Percentiles rank a stretch among this genome's conserved stretches.
Evolutionary conservation across 768 basidiomycete genomes (phyloP).

Genomic region (Kwoniella heveanensis): DNA sequence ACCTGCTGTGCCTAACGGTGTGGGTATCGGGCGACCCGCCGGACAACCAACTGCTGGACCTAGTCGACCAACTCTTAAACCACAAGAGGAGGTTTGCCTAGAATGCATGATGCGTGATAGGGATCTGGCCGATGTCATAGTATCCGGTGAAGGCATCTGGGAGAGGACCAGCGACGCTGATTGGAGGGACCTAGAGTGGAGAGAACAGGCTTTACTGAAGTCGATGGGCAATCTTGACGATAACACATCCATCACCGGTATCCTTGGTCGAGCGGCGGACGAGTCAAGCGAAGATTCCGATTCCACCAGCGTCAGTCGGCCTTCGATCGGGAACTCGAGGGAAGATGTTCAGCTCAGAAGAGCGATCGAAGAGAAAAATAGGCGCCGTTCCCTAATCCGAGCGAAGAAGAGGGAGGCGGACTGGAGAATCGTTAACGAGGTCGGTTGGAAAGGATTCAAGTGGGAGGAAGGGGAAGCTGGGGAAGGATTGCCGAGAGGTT

Average conservation of each 20-base stretch:
- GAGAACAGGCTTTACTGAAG: conserved; percentile 33
- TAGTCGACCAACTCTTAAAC: conserved; percentile 24
- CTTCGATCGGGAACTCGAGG: conserved; percentile 28
- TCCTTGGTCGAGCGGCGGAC: conserved; percentile 18
- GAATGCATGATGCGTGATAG: conserved; percentile 99
- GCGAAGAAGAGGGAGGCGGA: conserved; percentile 35
- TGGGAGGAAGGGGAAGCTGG: conserved; percentile 50
- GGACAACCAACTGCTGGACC: conserved; percentile 9
- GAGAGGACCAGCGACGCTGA: conserved; percentile 81
- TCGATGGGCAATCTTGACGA: conserved; percentile 17
- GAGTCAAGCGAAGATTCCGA: conserved; percentile 29
- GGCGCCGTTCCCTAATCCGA: conserved; percentile 17
- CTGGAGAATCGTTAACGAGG: conserved; percentile 25
- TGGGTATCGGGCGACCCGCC: conserved; percentile 24
- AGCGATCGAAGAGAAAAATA: conserved; percentile 25
- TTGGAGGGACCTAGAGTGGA: conserved; percentile 70
- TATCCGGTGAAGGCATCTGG: conserved; percentile 83
- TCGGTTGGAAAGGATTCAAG: conserved; percentile 53
- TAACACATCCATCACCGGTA: conserved; percentile 13
- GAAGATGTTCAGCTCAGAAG: conserved; percentile 33
- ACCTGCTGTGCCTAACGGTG: conserved; percentile 9
- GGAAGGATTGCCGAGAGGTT: conserved; percentile 47
- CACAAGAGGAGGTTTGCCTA: conserved; percentile 73
- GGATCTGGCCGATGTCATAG: conserved; percentile 95
- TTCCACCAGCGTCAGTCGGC: conserved; percentile 31